These are phyloP conservation scores for Tieghemiomyces parasiticus DNA, from an alignment of 192 early-diverging fungal genomes.

Conservation along the genomic window DNA sequence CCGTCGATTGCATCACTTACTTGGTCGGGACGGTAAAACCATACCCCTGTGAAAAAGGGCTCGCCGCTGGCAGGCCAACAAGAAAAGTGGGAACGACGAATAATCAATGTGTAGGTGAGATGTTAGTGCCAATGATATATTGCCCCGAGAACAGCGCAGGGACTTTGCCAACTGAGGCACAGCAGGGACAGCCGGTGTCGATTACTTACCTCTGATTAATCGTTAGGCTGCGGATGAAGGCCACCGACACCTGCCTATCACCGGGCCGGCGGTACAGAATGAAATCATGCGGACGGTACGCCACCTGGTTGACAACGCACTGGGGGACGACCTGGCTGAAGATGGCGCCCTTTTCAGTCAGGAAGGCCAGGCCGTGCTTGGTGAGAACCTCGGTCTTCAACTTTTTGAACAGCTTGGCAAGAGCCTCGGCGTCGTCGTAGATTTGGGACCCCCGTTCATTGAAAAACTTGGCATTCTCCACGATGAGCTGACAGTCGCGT, in stretches of 20 bases:
- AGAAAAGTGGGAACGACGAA: too few relatives aligned
- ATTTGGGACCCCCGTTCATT: slow-evolving; percentile 85
- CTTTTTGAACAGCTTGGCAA: slow-evolving; percentile 29
- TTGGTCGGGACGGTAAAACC: slow-evolving; percentile 10
- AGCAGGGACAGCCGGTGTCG: too few relatives aligned
- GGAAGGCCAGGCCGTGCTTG: neutral
- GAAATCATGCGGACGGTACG: neutral
- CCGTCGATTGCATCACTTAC: neutral
- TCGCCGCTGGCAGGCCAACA: too few relatives aligned
- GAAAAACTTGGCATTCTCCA: slow-evolving; percentile 81
- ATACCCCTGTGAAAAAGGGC: neutral
- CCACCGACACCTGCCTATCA: neutral
- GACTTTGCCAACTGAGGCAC: too few relatives aligned
- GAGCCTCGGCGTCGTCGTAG: slow-evolving; percentile 67
- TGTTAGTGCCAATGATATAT: too few relatives aligned
- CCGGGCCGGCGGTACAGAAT: neutral
- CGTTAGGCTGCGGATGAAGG: neutral
- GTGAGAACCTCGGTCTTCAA: neutral
- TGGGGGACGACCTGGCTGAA: neutral
- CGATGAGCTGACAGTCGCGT: slow-evolving; percentile 77
- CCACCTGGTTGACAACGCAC: neutral
- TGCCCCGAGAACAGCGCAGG: too few relatives aligned
- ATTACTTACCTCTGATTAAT: neutral
- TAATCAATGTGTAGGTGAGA: too few relatives aligned
- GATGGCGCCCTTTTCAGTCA: neutral